Evolutionary conservation across 1,139 yeast genomes (phyloP).

Genomic region (Suhomyces terraborum): DNA sequence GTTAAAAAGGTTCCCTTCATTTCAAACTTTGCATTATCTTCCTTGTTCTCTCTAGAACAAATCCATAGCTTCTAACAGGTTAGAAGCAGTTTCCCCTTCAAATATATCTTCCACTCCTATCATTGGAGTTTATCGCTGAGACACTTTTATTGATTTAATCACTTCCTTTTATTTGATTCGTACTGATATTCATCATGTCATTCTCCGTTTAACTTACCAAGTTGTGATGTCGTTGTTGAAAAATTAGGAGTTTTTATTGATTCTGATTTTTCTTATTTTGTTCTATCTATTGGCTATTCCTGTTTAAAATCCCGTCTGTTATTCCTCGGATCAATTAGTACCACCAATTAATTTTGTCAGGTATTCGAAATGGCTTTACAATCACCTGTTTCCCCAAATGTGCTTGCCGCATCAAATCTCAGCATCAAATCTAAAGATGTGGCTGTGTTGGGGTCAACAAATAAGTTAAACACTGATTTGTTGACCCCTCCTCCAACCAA

Average conservation of each 20-base stretch:
- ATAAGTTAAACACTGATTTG: constrained; percentile 10
- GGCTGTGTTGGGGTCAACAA: constrained; percentile 2
- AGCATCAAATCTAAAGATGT: constrained; percentile 6
- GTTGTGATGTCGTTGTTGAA: constrained; percentile 7
- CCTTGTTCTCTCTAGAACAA: neutral
- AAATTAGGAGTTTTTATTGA: constrained; percentile 2
- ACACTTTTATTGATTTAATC: neutral
- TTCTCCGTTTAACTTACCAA: constrained; percentile 1
- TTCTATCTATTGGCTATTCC: constrained; percentile 13
- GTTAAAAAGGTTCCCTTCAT: constrained; percentile 6
- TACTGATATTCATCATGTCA: constrained; percentile 4
- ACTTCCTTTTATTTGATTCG: neutral
- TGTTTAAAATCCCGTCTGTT: constrained; percentile 3
- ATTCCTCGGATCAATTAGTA: neutral
- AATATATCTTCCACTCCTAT: neutral
- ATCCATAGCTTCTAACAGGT: constrained; percentile 8
- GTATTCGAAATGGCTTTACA: constrained; percentile 12
- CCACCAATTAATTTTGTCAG: constrained; percentile 8
- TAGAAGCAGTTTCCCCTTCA: constrained; percentile 4
- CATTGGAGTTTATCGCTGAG: neutral
- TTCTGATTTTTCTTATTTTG: constrained; percentile 7
- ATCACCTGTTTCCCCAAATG: constrained; percentile 15
- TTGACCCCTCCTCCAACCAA: constrained; percentile 24
- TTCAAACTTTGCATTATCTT: constrained; percentile 6
- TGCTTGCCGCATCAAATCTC: constrained; percentile 3